Base-by-base conservation (phyloP, 202 grass and related monocot genomes). In the Elaeis oleifera region DNA sequence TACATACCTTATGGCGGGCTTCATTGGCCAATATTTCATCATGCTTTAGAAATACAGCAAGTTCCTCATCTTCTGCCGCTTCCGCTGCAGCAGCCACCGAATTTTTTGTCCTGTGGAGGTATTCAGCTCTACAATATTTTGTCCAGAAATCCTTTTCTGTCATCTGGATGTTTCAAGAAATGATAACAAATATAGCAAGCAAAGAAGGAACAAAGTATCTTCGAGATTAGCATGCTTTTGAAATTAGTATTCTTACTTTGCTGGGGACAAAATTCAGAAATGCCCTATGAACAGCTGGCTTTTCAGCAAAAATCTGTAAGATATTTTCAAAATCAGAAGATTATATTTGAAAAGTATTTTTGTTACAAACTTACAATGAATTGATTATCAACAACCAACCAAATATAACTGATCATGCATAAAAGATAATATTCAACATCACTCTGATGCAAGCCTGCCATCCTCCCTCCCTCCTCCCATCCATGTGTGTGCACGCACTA, bases 41-140 rank as follows among this genome's bases (percentile, higher is more conserved):
- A 63, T 77, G 86, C 74, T 86, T 91, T 57, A 96, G 65, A 58
- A 96, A 96, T 32, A 91, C 51, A 20, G 91, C 91, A 50, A 96
- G 83, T 61, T 96, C 91, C 71, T 96, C 91, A 77, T 96, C 91
- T 64, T 90, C 87, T 69, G 91, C 87, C 21, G 91, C 91, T 79
- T 96, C 91, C 21, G 91, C 91, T 58, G 82, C 70, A 61, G 91
- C 91, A 48, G 74, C 77, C 13, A 74, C 65, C 78, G 71, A 87
- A 74, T 96, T 96, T 81, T 85, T 96, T 51, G 87, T 96, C 74
- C 76, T 90, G 61, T 90, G 78, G 21, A 96, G 81, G 77, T 91
- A 96, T 62, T 96, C 91, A 66, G 87, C 91, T 89, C 84, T 90
- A 78, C 77, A 96, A 70, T 96, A 96, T 81, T 96, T 96, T 68